Evolutionary conservation across 441 rosid genomes (phyloP).

Genomic region (Aleurites moluccanus): DNA sequence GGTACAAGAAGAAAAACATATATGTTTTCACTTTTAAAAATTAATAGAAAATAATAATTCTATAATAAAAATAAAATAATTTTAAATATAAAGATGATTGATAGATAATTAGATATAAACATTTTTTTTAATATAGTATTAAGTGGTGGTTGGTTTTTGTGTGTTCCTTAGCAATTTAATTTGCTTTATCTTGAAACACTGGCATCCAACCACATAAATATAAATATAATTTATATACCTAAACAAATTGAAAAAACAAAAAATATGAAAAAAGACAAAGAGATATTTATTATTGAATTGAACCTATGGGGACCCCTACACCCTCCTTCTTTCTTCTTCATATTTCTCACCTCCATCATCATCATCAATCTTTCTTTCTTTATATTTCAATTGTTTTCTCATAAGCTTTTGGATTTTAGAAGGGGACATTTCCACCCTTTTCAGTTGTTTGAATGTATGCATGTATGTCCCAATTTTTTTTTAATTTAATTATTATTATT

Average conservation of each 20-base stretch:
- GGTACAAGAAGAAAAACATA: neutral
- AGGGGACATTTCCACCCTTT: conserved; percentile 78
- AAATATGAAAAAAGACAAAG: conserved; percentile 38
- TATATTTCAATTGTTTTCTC: conserved; percentile 5
- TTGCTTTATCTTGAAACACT: conserved; percentile 53
- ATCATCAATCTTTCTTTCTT: neutral
- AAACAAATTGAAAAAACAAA: conserved; percentile 13
- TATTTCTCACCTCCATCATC: conserved; percentile 19
- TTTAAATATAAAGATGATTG: neutral
- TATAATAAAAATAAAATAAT: neutral
- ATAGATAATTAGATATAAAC: conserved; percentile 7
- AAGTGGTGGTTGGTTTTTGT: conserved; percentile 45
- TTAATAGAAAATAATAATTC: neutral
- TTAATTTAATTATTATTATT: neutral
- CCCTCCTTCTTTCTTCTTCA: conserved; percentile 14
- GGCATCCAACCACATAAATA: conserved; percentile 47
- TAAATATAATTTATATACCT: neutral
- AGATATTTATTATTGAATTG: conserved; percentile 48
- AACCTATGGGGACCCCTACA: conserved; percentile 28
- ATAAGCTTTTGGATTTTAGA: conserved; percentile 13
- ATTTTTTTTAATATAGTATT: too few relatives aligned
- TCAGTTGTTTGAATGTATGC: conserved; percentile 53
- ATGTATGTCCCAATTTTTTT: conserved; percentile 10
- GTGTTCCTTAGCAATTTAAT: conserved; percentile 38
- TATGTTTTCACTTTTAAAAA: conserved; percentile 2